Percentiles rank a stretch among this genome's conserved stretches.
Conservation (phyloP, 352 stramenopile species). For the Globisporangium mamillatum region DNA sequence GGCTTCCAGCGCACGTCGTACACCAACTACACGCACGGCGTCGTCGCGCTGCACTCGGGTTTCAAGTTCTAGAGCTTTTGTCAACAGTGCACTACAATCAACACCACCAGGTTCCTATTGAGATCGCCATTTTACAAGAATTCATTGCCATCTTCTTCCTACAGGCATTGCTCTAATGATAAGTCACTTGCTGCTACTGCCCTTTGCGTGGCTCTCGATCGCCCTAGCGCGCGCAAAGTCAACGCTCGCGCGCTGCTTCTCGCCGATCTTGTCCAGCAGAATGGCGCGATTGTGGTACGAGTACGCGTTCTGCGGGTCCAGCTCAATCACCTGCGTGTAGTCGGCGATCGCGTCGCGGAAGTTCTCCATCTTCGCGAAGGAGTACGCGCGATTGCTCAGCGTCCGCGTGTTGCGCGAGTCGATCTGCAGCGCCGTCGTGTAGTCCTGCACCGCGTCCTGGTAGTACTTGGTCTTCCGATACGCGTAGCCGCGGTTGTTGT, state of each 20-base stretch:
- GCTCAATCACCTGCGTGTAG: slow-evolving; percentile 67
- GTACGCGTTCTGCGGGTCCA: slow-evolving; percentile 78
- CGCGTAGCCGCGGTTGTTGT: slow-evolving; percentile 86
- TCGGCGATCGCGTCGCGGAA: slow-evolving; percentile 64
- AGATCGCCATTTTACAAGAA: background rate
- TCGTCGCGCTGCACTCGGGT: slow-evolving; percentile 96
- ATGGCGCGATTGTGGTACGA: slow-evolving; percentile 86
- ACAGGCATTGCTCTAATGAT: background rate
- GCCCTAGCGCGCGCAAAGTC: slow-evolving; percentile 34
- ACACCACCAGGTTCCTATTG: background rate
- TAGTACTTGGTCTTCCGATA: slow-evolving; percentile 71
- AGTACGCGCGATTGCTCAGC: slow-evolving; percentile 85
- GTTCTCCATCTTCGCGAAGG: slow-evolving; percentile 76
- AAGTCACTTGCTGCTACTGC: background rate
- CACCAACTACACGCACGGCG: slow-evolving; percentile 96
- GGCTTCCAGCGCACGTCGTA: slow-evolving; percentile 94
- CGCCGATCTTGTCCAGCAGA: slow-evolving; percentile 68
- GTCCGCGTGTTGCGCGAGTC: slow-evolving; percentile 78
- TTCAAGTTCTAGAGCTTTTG: slow-evolving; percentile 86
- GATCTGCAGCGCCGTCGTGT: slow-evolving; percentile 62
- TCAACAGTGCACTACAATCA: background rate
- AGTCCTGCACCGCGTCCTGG: slow-evolving; percentile 70
- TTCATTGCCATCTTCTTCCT: background rate
- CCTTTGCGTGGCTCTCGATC: slow-evolving; percentile 1
- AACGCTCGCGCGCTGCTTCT: slow-evolving; percentile 29